These are phyloP conservation scores for Aspergillus conjunctus DNA, from an alignment of 495 filamentous ascomycete species.

Conservation along the genomic window DNA sequence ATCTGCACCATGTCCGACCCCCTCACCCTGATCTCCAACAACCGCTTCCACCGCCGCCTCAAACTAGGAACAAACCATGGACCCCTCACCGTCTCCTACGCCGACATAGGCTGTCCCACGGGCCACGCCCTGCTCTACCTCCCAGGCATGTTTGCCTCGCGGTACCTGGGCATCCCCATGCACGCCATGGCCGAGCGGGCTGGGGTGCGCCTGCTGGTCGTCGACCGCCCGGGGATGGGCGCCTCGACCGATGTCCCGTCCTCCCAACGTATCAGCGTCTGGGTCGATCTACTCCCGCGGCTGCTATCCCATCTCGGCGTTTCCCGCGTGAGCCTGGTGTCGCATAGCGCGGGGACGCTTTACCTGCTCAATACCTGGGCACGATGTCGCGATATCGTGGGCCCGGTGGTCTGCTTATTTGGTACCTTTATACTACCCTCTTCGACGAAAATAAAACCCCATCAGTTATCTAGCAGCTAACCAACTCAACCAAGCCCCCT, in stretches of 20 bases:
- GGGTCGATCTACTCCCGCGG: constrained; percentile 46
- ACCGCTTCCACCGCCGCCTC: constrained; percentile 32
- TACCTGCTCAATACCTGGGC: constrained; percentile 49
- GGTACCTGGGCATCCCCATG: constrained; percentile 31
- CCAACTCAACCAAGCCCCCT: constrained; percentile 37
- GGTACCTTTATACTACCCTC: constrained; percentile 22
- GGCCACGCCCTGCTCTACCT: constrained; percentile 32
- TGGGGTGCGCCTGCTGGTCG: constrained; percentile 34
- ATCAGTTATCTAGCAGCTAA: neutral
- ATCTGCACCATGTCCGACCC: constrained; percentile 4
- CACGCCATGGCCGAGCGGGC: constrained; percentile 33
- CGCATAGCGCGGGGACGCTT: constrained; percentile 51
- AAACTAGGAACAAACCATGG: constrained; percentile 28
- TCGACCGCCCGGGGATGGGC: constrained; percentile 46
- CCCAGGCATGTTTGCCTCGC: constrained; percentile 41
- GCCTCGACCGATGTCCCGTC: constrained; percentile 45
- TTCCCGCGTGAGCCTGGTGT: constrained; percentile 40
- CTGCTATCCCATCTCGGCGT: constrained; percentile 44
- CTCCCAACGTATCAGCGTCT: constrained; percentile 38
- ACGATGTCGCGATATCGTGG: constrained; percentile 39
- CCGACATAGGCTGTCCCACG: constrained; percentile 25
- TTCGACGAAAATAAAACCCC: neutral
- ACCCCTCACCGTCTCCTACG: constrained; percentile 31
- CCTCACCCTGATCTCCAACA: constrained; percentile 26
- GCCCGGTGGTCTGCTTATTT: constrained; percentile 38